Conservation (phyloP, 1,284 basidiomycete species). For the Cutaneotrichosporon mucoides region DNA sequence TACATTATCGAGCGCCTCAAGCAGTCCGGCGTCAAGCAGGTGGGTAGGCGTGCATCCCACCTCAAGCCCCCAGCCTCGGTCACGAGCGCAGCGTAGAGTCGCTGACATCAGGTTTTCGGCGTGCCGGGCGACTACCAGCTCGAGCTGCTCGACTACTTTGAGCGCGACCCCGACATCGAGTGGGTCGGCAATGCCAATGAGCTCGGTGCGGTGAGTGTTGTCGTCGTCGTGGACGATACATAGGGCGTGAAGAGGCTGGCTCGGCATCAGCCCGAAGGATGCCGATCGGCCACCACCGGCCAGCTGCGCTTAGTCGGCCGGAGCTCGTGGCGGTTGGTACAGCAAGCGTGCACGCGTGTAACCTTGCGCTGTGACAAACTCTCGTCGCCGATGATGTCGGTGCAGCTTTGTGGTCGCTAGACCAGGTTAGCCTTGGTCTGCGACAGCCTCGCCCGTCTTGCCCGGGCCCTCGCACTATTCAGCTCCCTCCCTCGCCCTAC, state of each 20-base stretch:
- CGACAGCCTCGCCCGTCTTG: too few relatives aligned
- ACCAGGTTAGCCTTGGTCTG: too few relatives aligned
- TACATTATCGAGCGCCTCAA: slow-evolving; percentile 64
- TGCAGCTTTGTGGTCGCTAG: too few relatives aligned
- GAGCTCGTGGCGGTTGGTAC: too few relatives aligned
- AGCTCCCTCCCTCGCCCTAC: too few relatives aligned
- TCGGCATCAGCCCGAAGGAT: neutral
- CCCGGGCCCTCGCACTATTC: too few relatives aligned
- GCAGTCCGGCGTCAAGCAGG: slow-evolving; percentile 51
- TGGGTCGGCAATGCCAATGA: slow-evolving; percentile 95
- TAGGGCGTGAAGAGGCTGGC: neutral
- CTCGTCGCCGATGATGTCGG: too few relatives aligned
- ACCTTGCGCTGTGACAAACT: too few relatives aligned
- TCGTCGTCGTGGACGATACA: too few relatives aligned
- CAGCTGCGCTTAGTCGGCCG: neutral
- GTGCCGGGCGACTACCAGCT: slow-evolving; percentile 93
- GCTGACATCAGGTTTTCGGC: slow-evolving; percentile 61
- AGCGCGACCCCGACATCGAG: slow-evolving; percentile 69
- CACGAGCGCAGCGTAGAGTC: too few relatives aligned
- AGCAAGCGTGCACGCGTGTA: too few relatives aligned
- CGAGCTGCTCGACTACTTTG: slow-evolving; percentile 69
- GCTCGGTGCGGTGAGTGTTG: slow-evolving; percentile 59
- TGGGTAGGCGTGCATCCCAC: neutral
- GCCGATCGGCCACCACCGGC: neutral
- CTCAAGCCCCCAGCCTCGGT: too few relatives aligned